A percentile compares a stretch with the other conserved stretches of the same genome.
Conservation (phyloP, 1,284 basidiomycete species). For the Pascua sp. region DNA sequence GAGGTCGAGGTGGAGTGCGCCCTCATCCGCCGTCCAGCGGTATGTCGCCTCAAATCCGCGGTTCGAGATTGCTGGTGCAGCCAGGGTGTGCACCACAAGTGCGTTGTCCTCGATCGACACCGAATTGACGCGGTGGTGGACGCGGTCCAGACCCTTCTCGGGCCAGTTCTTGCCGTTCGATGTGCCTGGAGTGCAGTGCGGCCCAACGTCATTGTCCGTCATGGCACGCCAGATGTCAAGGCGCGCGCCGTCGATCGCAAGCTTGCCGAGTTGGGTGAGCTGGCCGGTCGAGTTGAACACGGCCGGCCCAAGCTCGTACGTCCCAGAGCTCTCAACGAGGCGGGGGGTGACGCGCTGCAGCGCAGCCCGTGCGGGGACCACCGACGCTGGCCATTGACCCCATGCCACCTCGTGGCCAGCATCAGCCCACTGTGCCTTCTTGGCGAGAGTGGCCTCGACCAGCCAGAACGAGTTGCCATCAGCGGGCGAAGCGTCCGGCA, state of each 20-base stretch:
- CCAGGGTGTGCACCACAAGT: constrained; percentile 11
- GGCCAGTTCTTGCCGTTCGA: neutral
- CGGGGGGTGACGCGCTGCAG: neutral
- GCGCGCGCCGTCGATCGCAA: neutral
- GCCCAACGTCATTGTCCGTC: constrained; percentile 27
- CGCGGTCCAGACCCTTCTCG: constrained; percentile 9
- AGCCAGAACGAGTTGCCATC: constrained; percentile 5
- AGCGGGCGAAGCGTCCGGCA: constrained; percentile 1
- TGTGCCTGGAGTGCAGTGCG: neutral
- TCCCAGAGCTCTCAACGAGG: neutral
- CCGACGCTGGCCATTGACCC: constrained; percentile 9
- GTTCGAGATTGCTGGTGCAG: constrained; percentile 5
- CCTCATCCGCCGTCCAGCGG: constrained; percentile 6
- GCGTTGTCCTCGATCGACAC: constrained; percentile 8
- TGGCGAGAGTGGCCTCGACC: constrained; percentile 6
- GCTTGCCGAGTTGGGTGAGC: constrained; percentile 7
- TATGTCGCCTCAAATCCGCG: constrained; percentile 13
- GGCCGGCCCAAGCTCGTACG: neutral
- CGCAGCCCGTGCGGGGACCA: neutral
- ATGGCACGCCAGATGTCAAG: constrained; percentile 25
- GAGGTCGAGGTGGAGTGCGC: constrained; percentile 10
- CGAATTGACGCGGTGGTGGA: constrained; percentile 9
- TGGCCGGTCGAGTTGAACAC: constrained; percentile 4
- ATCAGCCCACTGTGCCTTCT: constrained; percentile 12
- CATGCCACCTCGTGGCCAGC: constrained; percentile 22